Percentiles rank a stretch among this genome's conserved stretches.
phyloP scores from a whole-genome alignment of 164 flowering plant genomes.

The Vitis vinifera region DNA sequence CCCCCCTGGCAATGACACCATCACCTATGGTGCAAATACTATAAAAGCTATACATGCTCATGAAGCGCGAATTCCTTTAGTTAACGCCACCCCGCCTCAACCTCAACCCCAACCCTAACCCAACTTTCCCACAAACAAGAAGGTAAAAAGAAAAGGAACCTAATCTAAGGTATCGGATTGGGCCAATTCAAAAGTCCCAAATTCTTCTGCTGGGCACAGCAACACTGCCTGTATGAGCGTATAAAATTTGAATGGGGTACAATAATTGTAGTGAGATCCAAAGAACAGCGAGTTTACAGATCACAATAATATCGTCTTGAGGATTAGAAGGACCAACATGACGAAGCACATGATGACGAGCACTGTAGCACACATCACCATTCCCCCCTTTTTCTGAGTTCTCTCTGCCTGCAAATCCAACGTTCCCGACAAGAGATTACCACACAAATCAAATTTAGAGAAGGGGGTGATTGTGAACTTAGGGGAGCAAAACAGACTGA shows the following conservation, averaged over 20 bases:
- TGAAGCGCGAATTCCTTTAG: conserved; percentile 1
- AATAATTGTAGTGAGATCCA: neutral
- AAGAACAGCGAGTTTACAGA: neutral
- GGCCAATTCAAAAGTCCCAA: neutral
- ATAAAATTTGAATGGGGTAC: neutral
- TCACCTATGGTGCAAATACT: neutral
- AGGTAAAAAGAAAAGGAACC: neutral
- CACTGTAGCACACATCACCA: conserved; percentile 87
- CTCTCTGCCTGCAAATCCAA: conserved; percentile 77
- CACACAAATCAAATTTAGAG: no score
- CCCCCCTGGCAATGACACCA: neutral
- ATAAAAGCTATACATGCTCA: conserved; percentile 9
- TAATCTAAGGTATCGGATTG: neutral
- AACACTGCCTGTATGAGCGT: conserved; percentile 2
- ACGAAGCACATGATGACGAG: conserved; percentile 87
- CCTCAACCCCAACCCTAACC: no score
- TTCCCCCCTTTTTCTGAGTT: conserved; percentile 81
- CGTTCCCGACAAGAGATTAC: neutral
- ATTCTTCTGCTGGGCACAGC: conserved; percentile 10
- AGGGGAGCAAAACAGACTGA: no score
- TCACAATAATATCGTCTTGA: conserved; percentile 74
- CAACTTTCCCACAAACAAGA: neutral
- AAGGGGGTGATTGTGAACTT: no score
- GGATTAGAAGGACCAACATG: conserved; percentile 79
- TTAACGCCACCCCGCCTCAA: neutral